These are phyloP conservation scores for Piper longum DNA, from an alignment of 164 flowering plant species.

Conservation along the genomic window DNA sequence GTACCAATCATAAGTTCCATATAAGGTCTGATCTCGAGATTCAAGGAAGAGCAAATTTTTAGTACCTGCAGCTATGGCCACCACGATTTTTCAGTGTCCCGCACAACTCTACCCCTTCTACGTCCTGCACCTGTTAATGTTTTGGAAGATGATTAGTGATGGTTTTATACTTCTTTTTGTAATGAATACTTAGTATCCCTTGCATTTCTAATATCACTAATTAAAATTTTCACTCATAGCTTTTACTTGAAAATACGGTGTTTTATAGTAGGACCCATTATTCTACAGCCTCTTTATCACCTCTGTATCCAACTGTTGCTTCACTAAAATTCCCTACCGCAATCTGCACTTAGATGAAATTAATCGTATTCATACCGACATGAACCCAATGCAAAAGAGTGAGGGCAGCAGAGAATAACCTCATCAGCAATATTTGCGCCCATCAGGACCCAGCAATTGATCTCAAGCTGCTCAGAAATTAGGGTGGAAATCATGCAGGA, in stretches of 20 bases:
- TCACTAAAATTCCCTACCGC: slow-evolving; percentile 88
- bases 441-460: slow-evolving; percentile 90
- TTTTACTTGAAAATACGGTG: slow-evolving; percentile 73
- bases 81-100: slow-evolving; percentile 94
- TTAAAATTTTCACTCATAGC: slow-evolving; percentile 39
- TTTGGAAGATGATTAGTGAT: not conserved
- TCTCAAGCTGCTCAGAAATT: slow-evolving; percentile 49
- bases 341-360: slow-evolving; percentile 37
- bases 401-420: slow-evolving; percentile 21
- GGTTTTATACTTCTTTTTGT: not conserved
- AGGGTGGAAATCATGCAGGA: slow-evolving; percentile 83
- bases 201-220: not conserved
- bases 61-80: slow-evolving; percentile 89
- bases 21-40: too few species aligned
- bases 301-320: slow-evolving; percentile 84
- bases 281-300: slow-evolving; percentile 48
- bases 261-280: slow-evolving; percentile 72
- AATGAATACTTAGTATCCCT: not conserved
- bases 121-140: slow-evolving; percentile 59
- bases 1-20: not conserved
- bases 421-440: slow-evolving; percentile 96
- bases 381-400: not conserved
- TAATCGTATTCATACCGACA: not conserved
- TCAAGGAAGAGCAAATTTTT: too few species aligned
- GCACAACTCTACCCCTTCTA: slow-evolving; percentile 93